Conservation (phyloP, 2,329 filamentous ascomycete genomes). For the Aureobasidium sp. region DNA sequence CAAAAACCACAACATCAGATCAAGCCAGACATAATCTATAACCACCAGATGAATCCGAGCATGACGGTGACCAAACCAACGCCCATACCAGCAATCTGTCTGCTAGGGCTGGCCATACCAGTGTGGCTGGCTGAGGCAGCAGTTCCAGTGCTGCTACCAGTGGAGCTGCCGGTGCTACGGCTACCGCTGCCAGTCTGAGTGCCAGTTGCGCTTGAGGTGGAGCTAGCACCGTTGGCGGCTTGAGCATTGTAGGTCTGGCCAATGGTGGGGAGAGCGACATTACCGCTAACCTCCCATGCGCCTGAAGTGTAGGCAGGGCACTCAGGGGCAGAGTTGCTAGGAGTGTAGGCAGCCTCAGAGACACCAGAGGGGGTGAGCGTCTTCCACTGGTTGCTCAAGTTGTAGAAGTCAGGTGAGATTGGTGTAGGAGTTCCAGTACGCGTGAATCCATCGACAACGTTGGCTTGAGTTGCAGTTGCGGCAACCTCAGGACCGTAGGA, state of each 20-base stretch:
- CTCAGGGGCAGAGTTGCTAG: conserved; percentile 51
- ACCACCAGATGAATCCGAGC: conserved; percentile 44
- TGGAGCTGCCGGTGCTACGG: conserved; percentile 12
- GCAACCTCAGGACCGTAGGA: conserved; percentile 59
- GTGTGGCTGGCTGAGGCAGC: conserved; percentile 28
- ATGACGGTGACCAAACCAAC: conserved; percentile 43
- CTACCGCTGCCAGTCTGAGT: conserved; percentile 22
- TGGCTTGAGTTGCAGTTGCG: conserved; percentile 31
- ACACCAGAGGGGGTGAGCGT: conserved; percentile 63
- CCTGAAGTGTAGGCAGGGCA: conserved; percentile 63
- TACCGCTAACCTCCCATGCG: conserved; percentile 66
- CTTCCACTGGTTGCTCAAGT: conserved; percentile 69
- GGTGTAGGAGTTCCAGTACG: conserved; percentile 67
- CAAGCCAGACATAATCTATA: conserved; percentile 25
- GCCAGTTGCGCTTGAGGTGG: conserved; percentile 20
- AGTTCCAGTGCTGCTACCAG: conserved; percentile 4
- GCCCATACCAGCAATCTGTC: conserved; percentile 43
- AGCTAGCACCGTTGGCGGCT: conserved; percentile 13
- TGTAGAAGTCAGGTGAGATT: conserved; percentile 66
- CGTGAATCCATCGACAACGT: conserved; percentile 57
- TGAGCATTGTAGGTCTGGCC: conserved; percentile 39
- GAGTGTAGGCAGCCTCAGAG: conserved; percentile 55
- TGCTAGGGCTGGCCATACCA: conserved; percentile 35
- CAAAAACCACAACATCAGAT: neutral
- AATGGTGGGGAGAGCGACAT: conserved; percentile 60